These are phyloP conservation scores for Epichloe gansuensis DNA, from an alignment of 2,329 filamentous ascomycete species.

Conservation along the genomic window DNA sequence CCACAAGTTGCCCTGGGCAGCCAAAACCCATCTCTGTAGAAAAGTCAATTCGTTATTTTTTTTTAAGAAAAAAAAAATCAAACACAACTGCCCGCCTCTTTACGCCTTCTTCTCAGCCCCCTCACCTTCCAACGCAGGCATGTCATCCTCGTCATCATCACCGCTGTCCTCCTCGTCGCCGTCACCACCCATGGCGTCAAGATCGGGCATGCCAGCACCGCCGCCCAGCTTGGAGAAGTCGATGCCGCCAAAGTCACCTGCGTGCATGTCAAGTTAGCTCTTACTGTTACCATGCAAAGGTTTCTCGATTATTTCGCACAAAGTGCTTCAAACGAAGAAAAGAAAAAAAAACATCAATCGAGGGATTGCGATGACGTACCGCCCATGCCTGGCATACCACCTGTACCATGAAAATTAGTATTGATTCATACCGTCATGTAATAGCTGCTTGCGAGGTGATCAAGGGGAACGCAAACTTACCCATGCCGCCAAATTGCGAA, in stretches of 20 bases:
- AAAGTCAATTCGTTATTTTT: background rate
- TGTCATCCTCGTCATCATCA: constrained; percentile 60
- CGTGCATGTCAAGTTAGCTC: background rate
- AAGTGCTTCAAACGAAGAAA: background rate
- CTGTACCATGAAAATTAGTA: constrained; percentile 16
- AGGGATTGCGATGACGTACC: constrained; percentile 22
- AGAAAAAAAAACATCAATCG: background rate
- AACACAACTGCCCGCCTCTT: constrained; percentile 3
- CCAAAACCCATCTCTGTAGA: background rate
- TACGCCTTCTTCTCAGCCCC: constrained; percentile 30
- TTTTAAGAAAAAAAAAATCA: background rate
- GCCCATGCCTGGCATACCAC: constrained; percentile 42
- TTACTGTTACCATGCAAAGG: background rate
- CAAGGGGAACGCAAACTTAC: constrained; percentile 26
- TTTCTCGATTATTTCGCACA: background rate
- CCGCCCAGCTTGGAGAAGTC: constrained; percentile 85
- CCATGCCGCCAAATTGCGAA: constrained; percentile 54
- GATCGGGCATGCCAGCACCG: constrained; percentile 21
- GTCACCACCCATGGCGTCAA: constrained; percentile 30
- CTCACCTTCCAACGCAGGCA: constrained; percentile 57
- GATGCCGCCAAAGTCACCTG: constrained; percentile 69
- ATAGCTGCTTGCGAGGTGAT: background rate
- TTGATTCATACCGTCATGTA: no score
- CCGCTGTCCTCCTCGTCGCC: constrained; percentile 37
- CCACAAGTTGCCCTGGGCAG: background rate